phyloP scores from a whole-genome alignment of 106 monocot genomes.

The Acanthochlamys bracteata region DNA sequence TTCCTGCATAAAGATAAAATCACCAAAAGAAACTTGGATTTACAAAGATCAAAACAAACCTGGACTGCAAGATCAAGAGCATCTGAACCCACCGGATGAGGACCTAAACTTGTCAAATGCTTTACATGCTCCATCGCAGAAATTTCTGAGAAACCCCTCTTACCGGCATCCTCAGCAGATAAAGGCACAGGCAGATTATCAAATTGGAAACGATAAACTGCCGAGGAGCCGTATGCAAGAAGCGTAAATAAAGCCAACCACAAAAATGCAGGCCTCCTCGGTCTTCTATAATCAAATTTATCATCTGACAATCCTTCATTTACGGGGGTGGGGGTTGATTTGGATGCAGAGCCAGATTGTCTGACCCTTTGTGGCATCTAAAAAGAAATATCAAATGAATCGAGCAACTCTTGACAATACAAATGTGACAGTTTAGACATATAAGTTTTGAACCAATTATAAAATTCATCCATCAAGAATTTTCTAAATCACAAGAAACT shows the following conservation, averaged over 20 bases:
- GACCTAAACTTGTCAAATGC: slow-evolving; percentile 68
- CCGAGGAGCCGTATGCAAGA: slow-evolving; percentile 60
- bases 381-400: no score
- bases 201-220: slow-evolving; percentile 58
- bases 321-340: neutral
- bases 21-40: no score
- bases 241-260: slow-evolving; percentile 61
- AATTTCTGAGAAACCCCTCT: slow-evolving; percentile 91
- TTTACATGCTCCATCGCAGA: slow-evolving; percentile 80
- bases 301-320: neutral
- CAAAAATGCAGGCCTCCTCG: slow-evolving; percentile 35
- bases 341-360: neutral
- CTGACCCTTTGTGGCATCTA: neutral
- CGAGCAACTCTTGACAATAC: no score
- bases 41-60: slow-evolving; percentile 21
- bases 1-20: no score
- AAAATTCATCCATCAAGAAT: no score
- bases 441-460: no score
- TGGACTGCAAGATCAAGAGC: slow-evolving; percentile 76
- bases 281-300: slow-evolving; percentile 13
- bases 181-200: slow-evolving; percentile 69
- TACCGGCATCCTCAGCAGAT: slow-evolving; percentile 55
- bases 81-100: slow-evolving; percentile 86
- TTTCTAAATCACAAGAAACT: no score
- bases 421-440: no score